Base-by-base conservation (phyloP, 1,284 basidiomycete species). In the Trichosporon coremiiforme region DNA sequence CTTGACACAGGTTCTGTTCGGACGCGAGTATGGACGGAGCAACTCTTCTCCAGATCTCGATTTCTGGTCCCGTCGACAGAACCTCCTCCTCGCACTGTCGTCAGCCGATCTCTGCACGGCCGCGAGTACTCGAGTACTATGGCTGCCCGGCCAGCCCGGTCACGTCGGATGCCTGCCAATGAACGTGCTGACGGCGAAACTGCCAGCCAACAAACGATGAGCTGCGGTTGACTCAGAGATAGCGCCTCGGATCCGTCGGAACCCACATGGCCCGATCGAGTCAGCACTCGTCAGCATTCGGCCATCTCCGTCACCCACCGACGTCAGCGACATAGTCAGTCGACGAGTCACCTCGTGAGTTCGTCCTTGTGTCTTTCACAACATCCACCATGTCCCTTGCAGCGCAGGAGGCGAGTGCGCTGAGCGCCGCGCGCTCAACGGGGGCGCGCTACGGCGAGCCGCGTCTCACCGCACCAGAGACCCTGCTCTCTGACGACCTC, bases 401-500 rank as follows among this genome's bases (percentile, higher is more conserved):
- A 8, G 57, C 57, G 29, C 57, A 62, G 29, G 57, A 62, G 31
- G 57, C 57, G 8, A 10, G 8, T 3, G 4, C 29, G 15, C 57
- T 33, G 29, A n/a, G 57, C 17, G 29, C 57, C 3, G 29, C 29
- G 15, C 57, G 57, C 15, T 62, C 57, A 15, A 62, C 57, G 15
- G 57, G 57, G 0, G 29, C 57, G 17, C 57, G 29, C 20, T 64
- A 41, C 38, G 22, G 62, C 33, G 36, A 64, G n/a, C 63, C 63
- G 25, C 63, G 63, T 22, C 20, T 64, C 0, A 41, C 63, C 0
- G 36, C 17, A 1, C 20, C 63, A 2, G 13, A 36, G 5, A 29
- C 6, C 36, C 20, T 15, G 36, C 38, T 64, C 7, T 64, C 63
- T 2, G 25, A 72, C 73, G 85, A 78, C 0, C 66, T 85, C 71